Base-by-base conservation (phyloP, 208 protist genomes). In the Wallacemonas sp. region DNA sequence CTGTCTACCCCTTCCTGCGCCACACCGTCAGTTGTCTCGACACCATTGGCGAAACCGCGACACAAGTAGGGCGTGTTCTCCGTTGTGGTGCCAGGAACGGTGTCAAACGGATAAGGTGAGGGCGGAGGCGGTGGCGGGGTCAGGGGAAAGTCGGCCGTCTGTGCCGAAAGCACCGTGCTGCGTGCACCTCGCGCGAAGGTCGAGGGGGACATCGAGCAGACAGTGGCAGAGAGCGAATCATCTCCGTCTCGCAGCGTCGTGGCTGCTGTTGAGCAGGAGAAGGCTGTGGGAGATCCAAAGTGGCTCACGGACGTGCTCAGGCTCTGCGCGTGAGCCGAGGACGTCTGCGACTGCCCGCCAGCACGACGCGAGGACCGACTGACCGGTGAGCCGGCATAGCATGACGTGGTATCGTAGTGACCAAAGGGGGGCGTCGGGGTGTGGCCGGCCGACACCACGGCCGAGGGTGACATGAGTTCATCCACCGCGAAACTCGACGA, bases 1-100 rank as follows among this genome's bases (percentile, higher is more conserved):
- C n/a, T n/a, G n/a, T n/a, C n/a, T n/a, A n/a, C n/a, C n/a, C n/a
- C n/a, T n/a, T n/a, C n/a, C n/a, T n/a, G n/a, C n/a, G n/a, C n/a
- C n/a, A n/a, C n/a, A n/a, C 36, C 54, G 33, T 39, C 30, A 6
- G 4, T 17, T 30, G 24, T 22, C 21, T 15, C 27, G 21, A 22
- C 56, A 4, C 17, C 26, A 6, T 8, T 39, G 6, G n/a, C 31
- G 51, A 30, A 58, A 14, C 51, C 51, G 8, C 51, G 24, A 31
- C 51, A 58, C 26, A 58, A 21, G 51, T 24, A 58, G 12, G 5
- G n/a, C 30, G 51, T 58, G 31, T 58, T 58, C 31, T 58, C 51
- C 15, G 51, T 58, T 31, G 51, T 58, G 0, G 51, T 58, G 26
- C 51, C 51, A 11, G 51, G 51, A 6, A 17, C 9, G 36, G 9